Base-by-base conservation (phyloP, 768 basidiomycete genomes). In the Lyophyllum shimeji region DNA sequence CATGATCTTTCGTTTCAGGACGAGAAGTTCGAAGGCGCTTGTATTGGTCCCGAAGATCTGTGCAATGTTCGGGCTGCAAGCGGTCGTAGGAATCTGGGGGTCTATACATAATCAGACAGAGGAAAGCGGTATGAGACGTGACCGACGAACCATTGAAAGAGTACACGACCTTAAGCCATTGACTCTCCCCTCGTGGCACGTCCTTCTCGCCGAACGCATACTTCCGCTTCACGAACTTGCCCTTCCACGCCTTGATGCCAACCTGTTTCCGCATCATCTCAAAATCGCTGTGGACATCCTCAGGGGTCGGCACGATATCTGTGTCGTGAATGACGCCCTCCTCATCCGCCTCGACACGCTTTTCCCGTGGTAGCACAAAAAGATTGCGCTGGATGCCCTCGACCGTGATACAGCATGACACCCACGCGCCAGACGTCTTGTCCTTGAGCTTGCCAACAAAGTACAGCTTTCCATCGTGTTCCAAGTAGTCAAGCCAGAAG, bases 1-100 rank as follows among this genome's bases (percentile, higher is more conserved):
- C 95, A 98, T 98, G 55, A 98, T 97, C 74, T 95, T 97, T 29
- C 95, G 85, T 71, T 98, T 98, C 45, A 98, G 63, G 1, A 95
- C 95, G 18, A 99, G 82, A 9, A 93, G 75, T 68, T 98, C 97
- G 63, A 99, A 99, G 0, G 96, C 89, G 50, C 76, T 92, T 5
- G 95, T 96, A 61, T 86, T 95, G 2, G 95, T 90, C 12, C 97
- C 97, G 62, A 98, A 90, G 11, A 98, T 86, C 54, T 83, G 84
- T 31, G 85, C 79, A 67, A 98, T 95, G 49, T 91, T 95, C 8
- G 90, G 86, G 46, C 91, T 93, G 39, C 82, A 83, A 3, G 87
- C 82, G 31, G 83, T 84, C 59, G 76, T 75, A 0, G 93, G 89
- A 20, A 99, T 77, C 56, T 83, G 80, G 7, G 86, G 86, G 63